phyloP scores from a whole-genome alignment of 768 basidiomycete genomes.

The Tulasnella sp. region DNA sequence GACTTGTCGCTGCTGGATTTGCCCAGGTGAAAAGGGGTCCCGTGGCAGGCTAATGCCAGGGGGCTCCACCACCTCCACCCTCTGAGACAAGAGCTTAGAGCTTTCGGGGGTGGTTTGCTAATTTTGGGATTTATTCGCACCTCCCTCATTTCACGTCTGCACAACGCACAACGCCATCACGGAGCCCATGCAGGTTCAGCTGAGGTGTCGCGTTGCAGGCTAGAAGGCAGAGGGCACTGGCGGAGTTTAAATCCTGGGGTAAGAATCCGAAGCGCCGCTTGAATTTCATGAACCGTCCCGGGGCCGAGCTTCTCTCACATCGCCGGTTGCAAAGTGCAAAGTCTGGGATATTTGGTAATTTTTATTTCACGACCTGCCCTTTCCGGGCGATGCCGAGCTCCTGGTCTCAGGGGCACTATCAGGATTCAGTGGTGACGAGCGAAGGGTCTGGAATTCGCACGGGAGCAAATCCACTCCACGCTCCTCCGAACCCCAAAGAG shows the following conservation, averaged over 20 bases:
- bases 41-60: no score
- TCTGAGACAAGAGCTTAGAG: neutral
- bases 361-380: neutral
- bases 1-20: neutral
- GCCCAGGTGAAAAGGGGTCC: no score
- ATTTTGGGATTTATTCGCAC: neutral
- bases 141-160: neutral
- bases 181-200: neutral
- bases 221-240: neutral
- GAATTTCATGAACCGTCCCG: neutral
- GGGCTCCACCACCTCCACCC: neutral
- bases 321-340: no score
- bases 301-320: neutral
- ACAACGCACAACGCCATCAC: neutral
- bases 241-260: neutral
- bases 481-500: neutral
- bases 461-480: neutral
- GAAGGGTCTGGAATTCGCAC: neutral
- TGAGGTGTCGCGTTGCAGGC: neutral
- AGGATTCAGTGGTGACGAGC: neutral
- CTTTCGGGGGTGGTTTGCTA: neutral
- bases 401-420: neutral
- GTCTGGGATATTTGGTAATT: neutral
- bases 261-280: neutral
- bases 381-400: neutral